Conservation (phyloP, 2,329 filamentous ascomycete genomes). For the Venturia asperata region DNA sequence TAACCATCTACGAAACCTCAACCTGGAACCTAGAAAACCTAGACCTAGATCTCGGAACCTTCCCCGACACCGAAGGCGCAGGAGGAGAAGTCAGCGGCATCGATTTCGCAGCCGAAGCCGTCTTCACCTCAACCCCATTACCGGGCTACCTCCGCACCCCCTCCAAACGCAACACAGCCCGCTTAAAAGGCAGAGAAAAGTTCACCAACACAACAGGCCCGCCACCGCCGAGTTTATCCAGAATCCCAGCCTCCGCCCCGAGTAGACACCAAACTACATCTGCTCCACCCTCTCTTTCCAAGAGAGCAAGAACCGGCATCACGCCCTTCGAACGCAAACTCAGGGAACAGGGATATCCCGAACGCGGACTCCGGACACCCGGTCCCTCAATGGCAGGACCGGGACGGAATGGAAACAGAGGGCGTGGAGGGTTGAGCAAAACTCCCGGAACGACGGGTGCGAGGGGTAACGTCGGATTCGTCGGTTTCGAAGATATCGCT, state of each 20-base stretch:
- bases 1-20: constrained; percentile 14
- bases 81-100: not conserved
- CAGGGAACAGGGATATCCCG: constrained; percentile 27
- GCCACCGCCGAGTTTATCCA: constrained; percentile 22
- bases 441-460: not conserved
- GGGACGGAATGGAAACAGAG: too few relatives aligned
- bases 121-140: constrained; percentile 23
- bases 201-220: constrained; percentile 14
- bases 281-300: not conserved
- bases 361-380: not conserved
- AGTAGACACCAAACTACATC: not conserved
- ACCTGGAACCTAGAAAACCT: constrained; percentile 24
- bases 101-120: not conserved
- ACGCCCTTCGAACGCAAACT: constrained; percentile 31
- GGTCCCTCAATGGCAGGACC: not conserved
- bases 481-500: constrained; percentile 17
- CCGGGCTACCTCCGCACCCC: constrained; percentile 43
- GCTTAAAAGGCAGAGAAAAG: constrained; percentile 27
- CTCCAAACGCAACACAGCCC: constrained; percentile 34
- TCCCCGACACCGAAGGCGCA: constrained; percentile 25
- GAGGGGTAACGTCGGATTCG: not conserved
- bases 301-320: constrained; percentile 20
- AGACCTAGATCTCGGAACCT: constrained; percentile 21
- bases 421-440: not conserved
- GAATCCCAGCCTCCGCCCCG: not conserved